Conservation (phyloP, 2,329 filamentous ascomycete species). For the Fusarium aywerte region DNA sequence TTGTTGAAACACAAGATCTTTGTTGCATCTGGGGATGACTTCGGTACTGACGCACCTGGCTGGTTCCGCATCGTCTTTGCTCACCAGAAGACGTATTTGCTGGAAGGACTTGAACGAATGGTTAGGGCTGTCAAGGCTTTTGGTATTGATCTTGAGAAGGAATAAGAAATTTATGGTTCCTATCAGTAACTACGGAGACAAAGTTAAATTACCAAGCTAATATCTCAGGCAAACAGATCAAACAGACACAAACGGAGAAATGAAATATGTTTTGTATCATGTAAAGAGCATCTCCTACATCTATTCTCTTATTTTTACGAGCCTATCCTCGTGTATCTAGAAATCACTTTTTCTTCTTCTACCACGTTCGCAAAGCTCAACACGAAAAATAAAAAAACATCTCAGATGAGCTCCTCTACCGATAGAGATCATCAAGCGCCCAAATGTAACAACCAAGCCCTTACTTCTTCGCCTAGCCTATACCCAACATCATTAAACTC, state of each 20-base stretch:
- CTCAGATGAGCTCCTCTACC: background rate
- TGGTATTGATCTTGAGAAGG: rapidly evolving
- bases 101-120: background rate
- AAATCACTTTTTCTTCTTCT: too few species aligned
- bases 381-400: background rate
- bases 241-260: too few species aligned
- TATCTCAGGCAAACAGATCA: too few species aligned
- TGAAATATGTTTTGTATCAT: too few species aligned
- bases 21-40: background rate
- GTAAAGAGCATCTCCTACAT: too few species aligned
- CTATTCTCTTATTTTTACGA: too few species aligned
- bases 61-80: conserved; percentile 2
- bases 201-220: too few species aligned
- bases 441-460: background rate
- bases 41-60: background rate
- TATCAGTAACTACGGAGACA: too few species aligned
- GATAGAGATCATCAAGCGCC: background rate
- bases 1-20: background rate
- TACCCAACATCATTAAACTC: background rate
- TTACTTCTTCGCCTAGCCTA: background rate
- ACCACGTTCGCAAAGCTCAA: too few species aligned
- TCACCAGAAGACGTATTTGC: background rate
- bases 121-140: background rate
- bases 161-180: too few species aligned
- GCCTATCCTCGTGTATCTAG: too few species aligned